Evolutionary conservation across 129 eudicot species (phyloP), one percentile per base, ranked within the genome.

Genomic region (Escallonia rubra): DNA sequence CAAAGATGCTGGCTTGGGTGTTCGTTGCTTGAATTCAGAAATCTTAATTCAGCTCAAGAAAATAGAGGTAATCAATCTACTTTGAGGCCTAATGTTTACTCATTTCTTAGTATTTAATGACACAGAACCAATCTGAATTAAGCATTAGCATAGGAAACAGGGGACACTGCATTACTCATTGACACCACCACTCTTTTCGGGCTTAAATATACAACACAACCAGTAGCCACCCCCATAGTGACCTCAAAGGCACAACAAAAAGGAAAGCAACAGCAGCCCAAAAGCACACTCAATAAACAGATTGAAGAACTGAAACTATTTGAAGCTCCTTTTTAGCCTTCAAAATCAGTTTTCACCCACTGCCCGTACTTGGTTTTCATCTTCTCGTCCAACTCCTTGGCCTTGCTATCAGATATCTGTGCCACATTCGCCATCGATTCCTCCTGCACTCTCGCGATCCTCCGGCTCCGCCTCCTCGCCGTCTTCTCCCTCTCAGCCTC

Each of bases 371-470:
- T 79, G 42, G 7, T 71, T 76, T 78, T 78, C 81, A 81, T 71
- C 74, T 77, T 87, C 69, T 83, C 86, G 63, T 78, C 85, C 40
- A 82, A 75, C 54, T 85, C 88, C 54, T 62, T 73, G 8, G 52
- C 82, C 59, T 86, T 79, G n/a, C 66, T 43, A 63, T 79, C 85
- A 43, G 56, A 54, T 41, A 69, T 66, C 42, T 68, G 76, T 2
- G 50, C 74, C 2, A 64, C 81, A 74, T 78, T 77, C 2, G 64
- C 83, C 81, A 85, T 71, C 12, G 78, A 55, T 58, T 80, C 86
- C 72, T 80, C 85, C 15, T 79, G 80, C 60, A 74, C 86, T 73
- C 62, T 75, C 5, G 67, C 79, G n/a, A 74, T 66, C 67, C 72
- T 82, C 43, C 65, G 53, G 43, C 83, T 77, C 45, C 90, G 77